Conservation (phyloP, 495 filamentous ascomycete genomes). For the Neurospora africana region DNA sequence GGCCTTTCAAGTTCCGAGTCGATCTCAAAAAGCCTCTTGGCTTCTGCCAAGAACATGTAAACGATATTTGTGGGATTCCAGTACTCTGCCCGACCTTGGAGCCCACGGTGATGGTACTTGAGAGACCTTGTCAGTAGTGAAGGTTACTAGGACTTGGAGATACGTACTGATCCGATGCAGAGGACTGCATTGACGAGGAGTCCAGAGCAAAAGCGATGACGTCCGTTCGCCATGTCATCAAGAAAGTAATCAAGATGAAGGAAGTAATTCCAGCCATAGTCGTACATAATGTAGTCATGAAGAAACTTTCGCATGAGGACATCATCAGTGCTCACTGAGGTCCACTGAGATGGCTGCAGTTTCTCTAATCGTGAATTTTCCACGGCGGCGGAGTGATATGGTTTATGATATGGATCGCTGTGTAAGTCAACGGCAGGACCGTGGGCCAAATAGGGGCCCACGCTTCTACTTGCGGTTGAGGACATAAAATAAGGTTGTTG, state of each 20-base stretch:
- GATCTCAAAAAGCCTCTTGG: slow-evolving; percentile 27
- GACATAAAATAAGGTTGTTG: background rate
- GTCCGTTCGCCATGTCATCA: slow-evolving; percentile 23
- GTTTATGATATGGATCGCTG: slow-evolving; percentile 24
- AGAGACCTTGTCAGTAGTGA: background rate
- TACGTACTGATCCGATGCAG: slow-evolving; percentile 27
- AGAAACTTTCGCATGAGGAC: slow-evolving; percentile 23
- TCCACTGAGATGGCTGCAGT: slow-evolving; percentile 27
- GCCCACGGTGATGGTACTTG: slow-evolving; percentile 22
- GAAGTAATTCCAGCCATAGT: slow-evolving; percentile 24
- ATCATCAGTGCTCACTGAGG: slow-evolving; percentile 24
- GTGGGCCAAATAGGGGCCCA: slow-evolving; percentile 5
- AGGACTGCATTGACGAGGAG: slow-evolving; percentile 29
- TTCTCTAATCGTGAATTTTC: slow-evolving; percentile 22
- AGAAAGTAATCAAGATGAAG: slow-evolving; percentile 31
- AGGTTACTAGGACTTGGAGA: background rate
- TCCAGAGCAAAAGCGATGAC: slow-evolving; percentile 24
- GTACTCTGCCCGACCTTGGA: slow-evolving; percentile 21
- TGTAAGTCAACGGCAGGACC: slow-evolving; percentile 8
- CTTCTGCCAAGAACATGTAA: slow-evolving; percentile 31
- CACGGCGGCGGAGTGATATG: slow-evolving; percentile 23
- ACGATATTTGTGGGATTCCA: slow-evolving; percentile 28
- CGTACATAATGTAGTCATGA: slow-evolving; percentile 26
- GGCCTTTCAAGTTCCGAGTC: slow-evolving; percentile 14
- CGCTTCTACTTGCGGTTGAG: background rate